Base-by-base conservation (phyloP, 2,329 filamentous ascomycete species). In the Microdochium bolleyi region DNA sequence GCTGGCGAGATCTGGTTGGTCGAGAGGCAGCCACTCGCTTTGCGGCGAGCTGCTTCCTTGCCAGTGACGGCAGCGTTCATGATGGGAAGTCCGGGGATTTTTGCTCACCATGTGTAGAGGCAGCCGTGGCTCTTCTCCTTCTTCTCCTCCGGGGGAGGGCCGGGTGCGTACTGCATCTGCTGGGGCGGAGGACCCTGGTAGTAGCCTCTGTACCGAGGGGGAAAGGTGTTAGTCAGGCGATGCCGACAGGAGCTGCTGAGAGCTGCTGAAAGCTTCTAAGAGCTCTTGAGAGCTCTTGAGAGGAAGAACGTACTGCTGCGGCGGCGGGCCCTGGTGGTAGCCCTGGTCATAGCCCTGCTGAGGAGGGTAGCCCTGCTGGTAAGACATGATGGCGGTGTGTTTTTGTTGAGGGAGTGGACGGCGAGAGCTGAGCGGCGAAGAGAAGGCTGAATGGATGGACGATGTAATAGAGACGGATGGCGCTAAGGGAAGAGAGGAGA, bases 121-220 rank as follows among this genome's bases (percentile, higher is more conserved):
- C 70, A 73, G 48, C 70, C 70, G 57, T 70, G 67, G 57, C 67
- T 70, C 65, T 72, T 71, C 56, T 72, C 68, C 56, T 66, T 58
- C 52, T 69, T 32, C 34, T 27, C 51, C 11, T 51, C 62, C 37
- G 63, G 66, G 49, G 68, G 68, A n/a, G 64, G 59, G 34, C 59
- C 55, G 49, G 61, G 63, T 52, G 63, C 63, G 48, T 70, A 69
- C 41, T 65, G 58, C 67, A 70, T 69, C 62, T 46, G 41, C 41
- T 46, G 41, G 16, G 19, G 13, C 16, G 41, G 41, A 22, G 41
- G 41, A 7, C 41, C 41, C 41, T 46, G 41, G 5, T 21, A 22
- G 19, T 46, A 46, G 41, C 41, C 41, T 46, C 41, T 46, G 41
- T 21, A 22, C 8, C 8, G 19, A 21, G 13, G 41, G 5, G 22